phyloP scores from a whole-genome alignment of 164 flowering plant species.

The Aristolochia contorta region DNA sequence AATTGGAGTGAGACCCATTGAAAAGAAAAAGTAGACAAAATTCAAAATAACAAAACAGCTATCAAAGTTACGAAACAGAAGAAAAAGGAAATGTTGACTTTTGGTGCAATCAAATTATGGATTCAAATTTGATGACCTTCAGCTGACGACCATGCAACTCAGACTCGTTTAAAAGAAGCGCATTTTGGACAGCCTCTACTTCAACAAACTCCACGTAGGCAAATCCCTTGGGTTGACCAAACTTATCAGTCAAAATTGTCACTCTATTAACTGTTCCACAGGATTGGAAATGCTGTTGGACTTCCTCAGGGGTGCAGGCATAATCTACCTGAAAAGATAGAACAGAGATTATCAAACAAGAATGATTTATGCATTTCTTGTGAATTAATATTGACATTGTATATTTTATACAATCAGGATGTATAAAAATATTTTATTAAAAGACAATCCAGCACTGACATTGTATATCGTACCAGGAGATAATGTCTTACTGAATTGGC shows the following conservation, averaged over 20 bases:
- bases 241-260: constrained; percentile 71
- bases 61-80: not conserved
- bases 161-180: constrained; percentile 62
- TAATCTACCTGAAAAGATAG: constrained; percentile 54
- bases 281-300: constrained; percentile 76
- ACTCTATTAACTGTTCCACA: constrained; percentile 86
- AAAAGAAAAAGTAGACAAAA: no score
- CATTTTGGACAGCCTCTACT: constrained; percentile 73
- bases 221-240: constrained; percentile 85
- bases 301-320: constrained; percentile 78
- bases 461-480: no score
- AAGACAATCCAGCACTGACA: no score
- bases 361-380: no score
- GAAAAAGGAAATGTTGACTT: not conserved
- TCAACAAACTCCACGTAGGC: constrained; percentile 83
- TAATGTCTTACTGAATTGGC: no score
- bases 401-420: no score
- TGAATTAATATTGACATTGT: no score
- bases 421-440: no score
- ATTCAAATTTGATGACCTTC: constrained; percentile 34
- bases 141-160: constrained; percentile 81
- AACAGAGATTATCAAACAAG: not conserved
- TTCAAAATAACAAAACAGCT: no score
- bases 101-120: no score
- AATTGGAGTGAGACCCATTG: no score